Conservation (phyloP, 1,284 basidiomycete species). For the Papiliotrema flavescens region DNA sequence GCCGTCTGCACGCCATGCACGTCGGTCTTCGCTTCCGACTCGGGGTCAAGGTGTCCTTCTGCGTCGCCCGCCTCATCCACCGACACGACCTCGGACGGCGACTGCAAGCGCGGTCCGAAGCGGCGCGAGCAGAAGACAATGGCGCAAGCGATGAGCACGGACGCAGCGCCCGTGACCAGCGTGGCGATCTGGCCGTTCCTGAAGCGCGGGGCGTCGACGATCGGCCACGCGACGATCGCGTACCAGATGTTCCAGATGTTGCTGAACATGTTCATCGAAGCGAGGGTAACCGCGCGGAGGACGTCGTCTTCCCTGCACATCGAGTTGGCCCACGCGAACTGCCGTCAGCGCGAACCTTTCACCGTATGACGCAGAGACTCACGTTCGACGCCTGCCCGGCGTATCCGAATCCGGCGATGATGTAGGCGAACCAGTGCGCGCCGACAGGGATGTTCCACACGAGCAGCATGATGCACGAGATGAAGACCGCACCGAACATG, state of each 20-base stretch:
- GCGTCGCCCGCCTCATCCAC: too few relatives aligned
- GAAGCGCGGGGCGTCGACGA: slow-evolving; percentile 34
- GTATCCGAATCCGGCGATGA: slow-evolving; percentile 31
- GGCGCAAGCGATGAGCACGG: slow-evolving; percentile 7
- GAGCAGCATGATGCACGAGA: background rate
- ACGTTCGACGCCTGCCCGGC: slow-evolving; percentile 43
- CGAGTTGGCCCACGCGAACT: slow-evolving; percentile 43
- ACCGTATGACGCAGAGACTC: slow-evolving; percentile 2
- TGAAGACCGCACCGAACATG: slow-evolving; percentile 19
- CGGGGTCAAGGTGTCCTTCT: too few relatives aligned
- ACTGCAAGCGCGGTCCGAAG: too few relatives aligned
- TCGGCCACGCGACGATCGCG: slow-evolving; percentile 35
- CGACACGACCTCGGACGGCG: too few relatives aligned
- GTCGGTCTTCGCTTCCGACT: too few relatives aligned
- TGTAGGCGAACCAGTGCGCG: slow-evolving; percentile 37
- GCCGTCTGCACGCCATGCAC: too few relatives aligned
- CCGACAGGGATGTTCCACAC: background rate
- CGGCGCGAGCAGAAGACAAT: background rate
- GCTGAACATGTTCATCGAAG: slow-evolving; percentile 16
- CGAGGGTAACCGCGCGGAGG: slow-evolving; percentile 36
- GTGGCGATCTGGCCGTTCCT: slow-evolving; percentile 42
- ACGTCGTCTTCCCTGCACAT: slow-evolving; percentile 41
- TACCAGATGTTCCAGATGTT: slow-evolving; percentile 29
- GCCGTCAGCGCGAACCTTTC: background rate
- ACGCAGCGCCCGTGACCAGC: slow-evolving; percentile 30